A percentile compares a stretch with the other conserved stretches of the same genome.
Evolutionary conservation across 176 grass and related monocot species (phyloP).

Genomic region (Ensete glaucum): DNA sequence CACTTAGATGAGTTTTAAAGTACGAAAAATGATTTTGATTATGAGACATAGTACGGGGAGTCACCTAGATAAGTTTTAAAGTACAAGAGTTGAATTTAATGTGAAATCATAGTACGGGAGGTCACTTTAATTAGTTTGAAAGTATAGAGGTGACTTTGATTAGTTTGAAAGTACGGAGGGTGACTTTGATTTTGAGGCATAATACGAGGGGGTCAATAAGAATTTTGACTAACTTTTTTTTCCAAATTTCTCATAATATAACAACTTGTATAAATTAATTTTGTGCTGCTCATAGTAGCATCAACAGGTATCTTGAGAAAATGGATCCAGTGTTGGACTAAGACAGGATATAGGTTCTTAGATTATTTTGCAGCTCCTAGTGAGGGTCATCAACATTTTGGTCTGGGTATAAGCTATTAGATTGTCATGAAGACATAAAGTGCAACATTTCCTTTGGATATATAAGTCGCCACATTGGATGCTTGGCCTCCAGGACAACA

Average conservation of each 20-base stretch:
- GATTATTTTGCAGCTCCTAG: background rate
- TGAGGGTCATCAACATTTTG: background rate
- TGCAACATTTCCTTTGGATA: conserved; percentile 98
- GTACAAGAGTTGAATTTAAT: no score
- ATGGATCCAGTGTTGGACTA: background rate
- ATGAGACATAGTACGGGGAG: no score
- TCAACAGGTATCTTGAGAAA: background rate
- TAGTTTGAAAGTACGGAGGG: no score
- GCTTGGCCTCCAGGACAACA: conserved; percentile 98
- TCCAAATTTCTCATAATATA: background rate
- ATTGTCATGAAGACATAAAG: conserved; percentile 98
- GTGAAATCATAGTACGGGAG: no score
- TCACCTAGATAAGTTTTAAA: no score
- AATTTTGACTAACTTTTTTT: no score
- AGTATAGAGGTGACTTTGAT: no score
- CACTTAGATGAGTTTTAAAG: no score
- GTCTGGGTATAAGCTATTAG: background rate
- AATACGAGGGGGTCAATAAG: no score
- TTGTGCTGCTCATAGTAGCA: background rate
- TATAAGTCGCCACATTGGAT: conserved; percentile 96
- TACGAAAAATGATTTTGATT: no score
- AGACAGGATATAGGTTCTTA: background rate
- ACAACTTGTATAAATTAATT: background rate
- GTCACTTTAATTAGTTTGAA: no score
- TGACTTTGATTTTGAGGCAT: no score